Base-by-base conservation (phyloP, 1,139 yeast genomes). In the Magnusiomyces ingens region DNA sequence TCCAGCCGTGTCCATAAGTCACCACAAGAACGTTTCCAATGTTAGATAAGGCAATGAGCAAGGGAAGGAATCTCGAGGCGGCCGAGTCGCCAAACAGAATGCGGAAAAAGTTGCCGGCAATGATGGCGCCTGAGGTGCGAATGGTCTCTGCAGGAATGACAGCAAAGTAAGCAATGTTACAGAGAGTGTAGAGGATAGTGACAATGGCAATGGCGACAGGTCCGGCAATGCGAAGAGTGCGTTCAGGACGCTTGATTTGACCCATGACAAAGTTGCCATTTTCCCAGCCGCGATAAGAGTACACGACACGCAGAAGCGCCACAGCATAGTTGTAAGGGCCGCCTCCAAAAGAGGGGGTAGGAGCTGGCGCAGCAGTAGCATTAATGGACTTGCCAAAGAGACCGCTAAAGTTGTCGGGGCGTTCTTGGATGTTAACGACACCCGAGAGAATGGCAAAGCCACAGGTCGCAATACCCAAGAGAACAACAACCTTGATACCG, bases 201-300 rank as follows among this genome's bases (percentile, higher is more conserved):
- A 85, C 77, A 29, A 78, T 65, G 1, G 79, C 64, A 47, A 86
- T 79, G 0, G 94, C 86, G 22, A 78, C 67, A 6, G 93, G 89
- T 2, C 91, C 93, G 0, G 91, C 88, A 36, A 80, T 72, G 18
- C 78, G 80, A 57, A 85, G 74, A 2, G 88, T 85, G 56, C 79
- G 77, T 48, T 79, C 78, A 0, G 95, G 95, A 63, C 85, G 60
- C 63, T 79, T 81, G 57, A 84, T 82, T 69, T 87, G 95, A 61
- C 93, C 89, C 64, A 86, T 74, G 10, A 90, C 90, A 63, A 85
- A 84, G 69, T 85, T 86, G 53, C 85, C 89, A 62, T 86, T 86
- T 29, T 79, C 82, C 87, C 87, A 82, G 3, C 87, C 87, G 17
- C 79, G 71, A 58, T 77, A 80, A 0, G 85, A 79, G 64, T 80